Percentiles rank a stretch among this genome's conserved stretches.
phyloP scores from a whole-genome alignment of 2,329 filamentous ascomycete genomes.

The Hysterium pulicare region DNA sequence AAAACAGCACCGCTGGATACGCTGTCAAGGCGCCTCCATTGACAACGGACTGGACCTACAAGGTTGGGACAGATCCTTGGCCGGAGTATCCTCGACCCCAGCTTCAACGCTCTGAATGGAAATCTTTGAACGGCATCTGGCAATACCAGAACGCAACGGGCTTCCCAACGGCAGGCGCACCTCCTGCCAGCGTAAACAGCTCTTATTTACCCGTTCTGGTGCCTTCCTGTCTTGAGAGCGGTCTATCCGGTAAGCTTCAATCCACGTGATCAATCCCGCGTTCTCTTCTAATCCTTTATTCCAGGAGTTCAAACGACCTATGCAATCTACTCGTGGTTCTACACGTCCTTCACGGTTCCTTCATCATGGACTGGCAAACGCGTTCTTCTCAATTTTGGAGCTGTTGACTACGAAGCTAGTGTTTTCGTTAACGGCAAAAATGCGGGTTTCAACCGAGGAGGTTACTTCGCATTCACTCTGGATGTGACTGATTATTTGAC shows the following conservation, averaged over 20 bases:
- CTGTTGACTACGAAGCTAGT: conserved; percentile 56
- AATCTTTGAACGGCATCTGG: conserved; percentile 59
- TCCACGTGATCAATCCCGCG: background rate
- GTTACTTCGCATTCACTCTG: conserved; percentile 60
- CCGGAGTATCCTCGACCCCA: conserved; percentile 58
- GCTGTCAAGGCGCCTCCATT: conserved; percentile 40
- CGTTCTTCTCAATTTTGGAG: conserved; percentile 56
- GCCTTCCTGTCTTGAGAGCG: conserved; percentile 55
- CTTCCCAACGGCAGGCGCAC: conserved; percentile 38
- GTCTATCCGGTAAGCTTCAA: conserved; percentile 43
- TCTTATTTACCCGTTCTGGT: conserved; percentile 48
- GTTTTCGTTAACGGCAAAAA: conserved; percentile 58
- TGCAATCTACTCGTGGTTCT: conserved; percentile 47
- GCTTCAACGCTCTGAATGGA: conserved; percentile 53
- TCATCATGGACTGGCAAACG: conserved; percentile 42
- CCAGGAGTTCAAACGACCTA: conserved; percentile 43
- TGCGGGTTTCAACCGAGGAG: conserved; percentile 55
- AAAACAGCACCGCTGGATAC: conserved; percentile 38
- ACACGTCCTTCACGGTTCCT: conserved; percentile 52
- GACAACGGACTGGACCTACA: conserved; percentile 51
- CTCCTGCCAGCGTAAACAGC: conserved; percentile 44
- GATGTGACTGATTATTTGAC: conserved; percentile 53
- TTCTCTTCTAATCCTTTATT: conserved; percentile 42
- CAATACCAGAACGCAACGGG: conserved; percentile 46
- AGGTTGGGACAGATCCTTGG: conserved; percentile 54